These are phyloP conservation scores for Septoria linicola DNA, from an alignment of 2,329 filamentous ascomycete genomes.

Conservation along the genomic window DNA sequence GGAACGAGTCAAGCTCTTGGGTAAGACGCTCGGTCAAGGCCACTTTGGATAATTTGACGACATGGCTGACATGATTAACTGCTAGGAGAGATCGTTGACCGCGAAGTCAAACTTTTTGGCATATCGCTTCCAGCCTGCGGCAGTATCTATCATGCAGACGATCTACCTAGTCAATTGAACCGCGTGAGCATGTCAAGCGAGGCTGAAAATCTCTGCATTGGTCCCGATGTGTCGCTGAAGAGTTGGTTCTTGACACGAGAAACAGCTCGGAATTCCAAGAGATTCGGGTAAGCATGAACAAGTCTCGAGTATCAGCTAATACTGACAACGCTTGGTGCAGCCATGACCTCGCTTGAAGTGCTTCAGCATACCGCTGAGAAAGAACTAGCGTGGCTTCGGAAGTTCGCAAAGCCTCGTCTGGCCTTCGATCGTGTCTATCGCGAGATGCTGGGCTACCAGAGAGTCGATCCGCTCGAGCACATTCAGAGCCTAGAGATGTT, in stretches of 20 bases:
- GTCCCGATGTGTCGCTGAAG: conserved; percentile 35
- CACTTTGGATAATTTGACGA: too few relatives aligned
- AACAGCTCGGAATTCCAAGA: conserved; percentile 29
- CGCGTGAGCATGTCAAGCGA: conserved; percentile 6
- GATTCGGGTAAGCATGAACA: conserved; percentile 36
- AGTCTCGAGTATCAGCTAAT: neutral
- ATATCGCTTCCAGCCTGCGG: conserved; percentile 35
- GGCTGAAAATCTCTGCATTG: conserved; percentile 34
- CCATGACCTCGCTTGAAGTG: conserved; percentile 21
- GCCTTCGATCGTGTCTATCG: conserved; percentile 36
- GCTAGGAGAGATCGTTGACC: conserved; percentile 31
- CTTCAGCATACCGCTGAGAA: conserved; percentile 35
- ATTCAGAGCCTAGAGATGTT: conserved; percentile 34
- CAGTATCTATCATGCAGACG: conserved; percentile 36
- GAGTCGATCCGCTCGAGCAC: conserved; percentile 27
- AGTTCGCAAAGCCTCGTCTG: conserved; percentile 33
- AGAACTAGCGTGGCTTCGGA: conserved; percentile 35
- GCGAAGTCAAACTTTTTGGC: conserved; percentile 34
- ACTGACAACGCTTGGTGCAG: conserved; percentile 2
- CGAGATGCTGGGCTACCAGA: conserved; percentile 32
- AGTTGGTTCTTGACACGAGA: conserved; percentile 37
- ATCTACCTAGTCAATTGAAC: conserved; percentile 20
- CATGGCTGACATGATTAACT: too few relatives aligned
- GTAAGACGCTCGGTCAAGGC: too few relatives aligned
- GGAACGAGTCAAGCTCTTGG: conserved; percentile 29